Evolutionary conservation across 2,329 filamentous ascomycete species (phyloP), one percentile per base, ranked within the genome.

Genomic region (Nigrograna mackinnonii): DNA sequence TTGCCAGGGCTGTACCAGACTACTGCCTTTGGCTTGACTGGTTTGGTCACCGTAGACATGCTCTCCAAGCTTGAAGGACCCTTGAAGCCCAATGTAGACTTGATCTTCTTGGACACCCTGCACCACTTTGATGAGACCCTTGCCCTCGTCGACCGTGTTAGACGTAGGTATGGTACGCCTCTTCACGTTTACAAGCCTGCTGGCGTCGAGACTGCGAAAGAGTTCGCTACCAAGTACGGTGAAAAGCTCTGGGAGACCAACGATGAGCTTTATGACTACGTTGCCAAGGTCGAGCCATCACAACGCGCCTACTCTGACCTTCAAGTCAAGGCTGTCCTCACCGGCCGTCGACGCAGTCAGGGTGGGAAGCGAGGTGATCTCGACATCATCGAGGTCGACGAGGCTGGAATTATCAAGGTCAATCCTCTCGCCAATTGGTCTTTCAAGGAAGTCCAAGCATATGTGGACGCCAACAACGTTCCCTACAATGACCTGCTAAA

Each of bases 221-320:
- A 95, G 52, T 96, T 99, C 62, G 87, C 90, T 67, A 76, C 80
- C 48, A 85, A 83, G 60, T 90, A 96, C 65, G 94, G 94, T 62
- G 78, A 85, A 65, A 82, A 83, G 54, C 76, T 97, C 35, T 99
- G 91, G 85, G 87, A 96, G 67, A 82, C 77, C 22, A 86, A 94
- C 52, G 81, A 91, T 37, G 89, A 96, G 62, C 81, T 92, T 62
- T 99, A 99, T 73, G 94, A 99, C 79, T 97, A 89, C 79, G 79
- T 94, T 50, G 94, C 91, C 74, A 99, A 99, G 78, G 94, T 99
- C 36, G 94, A 99, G 77, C 94, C 94, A 13, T 89, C 91, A 41
- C 86, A 96, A 73, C 85, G 94, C 48, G 90, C 94, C 5, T 97
- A 96, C 72, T 78, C 85, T 14, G 87, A 95, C 51, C 82, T 97